Conservation (phyloP, 2,329 filamentous ascomycete genomes). For the Trichoderma sp. region DNA sequence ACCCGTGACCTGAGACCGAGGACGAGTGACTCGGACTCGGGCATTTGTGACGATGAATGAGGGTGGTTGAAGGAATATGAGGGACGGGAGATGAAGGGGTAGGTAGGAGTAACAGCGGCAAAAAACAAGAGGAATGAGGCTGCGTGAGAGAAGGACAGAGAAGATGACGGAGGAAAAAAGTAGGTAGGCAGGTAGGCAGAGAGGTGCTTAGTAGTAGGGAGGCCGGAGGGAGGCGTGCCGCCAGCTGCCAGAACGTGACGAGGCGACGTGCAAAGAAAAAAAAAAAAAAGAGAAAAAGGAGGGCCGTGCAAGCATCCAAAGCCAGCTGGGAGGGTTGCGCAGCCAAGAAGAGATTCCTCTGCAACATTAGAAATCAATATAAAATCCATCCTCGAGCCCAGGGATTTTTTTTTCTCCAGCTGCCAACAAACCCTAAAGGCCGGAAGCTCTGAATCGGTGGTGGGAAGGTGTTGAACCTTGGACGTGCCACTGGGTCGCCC, state of each 20-base stretch:
- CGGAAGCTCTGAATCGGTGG: conserved; percentile 26
- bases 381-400: not conserved
- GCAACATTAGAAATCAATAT: conserved; percentile 14
- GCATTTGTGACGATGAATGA: not conserved
- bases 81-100: not conserved
- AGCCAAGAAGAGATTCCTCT: not conserved
- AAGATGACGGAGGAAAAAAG: too few species aligned
- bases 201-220: not conserved
- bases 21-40: conserved; percentile 7
- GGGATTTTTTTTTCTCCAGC: conserved; percentile 15
- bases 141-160: not conserved
- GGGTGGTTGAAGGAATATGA: not conserved
- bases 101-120: not conserved
- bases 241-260: conserved; percentile 11
- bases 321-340: conserved; percentile 1
- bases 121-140: not conserved
- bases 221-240: conserved; percentile 7
- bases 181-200: not conserved
- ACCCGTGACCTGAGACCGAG: conserved; percentile 2
- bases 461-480: conserved; percentile 29
- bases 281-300: not conserved
- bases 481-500: conserved; percentile 31
- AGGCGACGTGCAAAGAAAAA: not conserved
- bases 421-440: conserved; percentile 9
- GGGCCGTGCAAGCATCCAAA: conserved; percentile 15